phyloP scores from a whole-genome alignment of 2,329 filamentous ascomycete genomes.

The Xenosphaeropsis pyriputrescens region DNA sequence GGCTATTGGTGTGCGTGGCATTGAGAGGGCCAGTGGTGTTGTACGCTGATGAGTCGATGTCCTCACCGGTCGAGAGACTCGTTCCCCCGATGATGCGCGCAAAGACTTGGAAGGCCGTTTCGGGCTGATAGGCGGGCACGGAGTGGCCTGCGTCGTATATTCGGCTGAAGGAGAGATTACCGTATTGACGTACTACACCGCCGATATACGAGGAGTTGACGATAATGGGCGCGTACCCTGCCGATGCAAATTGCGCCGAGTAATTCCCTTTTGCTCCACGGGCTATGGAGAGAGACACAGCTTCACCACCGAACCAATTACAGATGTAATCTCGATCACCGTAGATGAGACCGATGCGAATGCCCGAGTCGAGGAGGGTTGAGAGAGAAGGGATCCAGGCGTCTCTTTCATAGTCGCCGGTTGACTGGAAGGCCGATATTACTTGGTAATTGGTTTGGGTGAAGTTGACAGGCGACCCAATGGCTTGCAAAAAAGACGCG shows the following conservation, averaged over 20 bases:
- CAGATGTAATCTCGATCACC: constrained; percentile 49
- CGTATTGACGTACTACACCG: constrained; percentile 62
- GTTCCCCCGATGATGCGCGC: constrained; percentile 40
- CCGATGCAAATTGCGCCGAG: constrained; percentile 37
- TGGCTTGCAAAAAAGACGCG: constrained; percentile 38
- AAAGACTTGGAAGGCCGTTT: constrained; percentile 38
- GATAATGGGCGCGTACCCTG: constrained; percentile 59
- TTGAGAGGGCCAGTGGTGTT: constrained; percentile 41
- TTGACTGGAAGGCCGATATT: constrained; percentile 28
- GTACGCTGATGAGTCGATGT: constrained; percentile 34
- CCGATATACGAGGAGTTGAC: constrained; percentile 55
- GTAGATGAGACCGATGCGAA: constrained; percentile 60
- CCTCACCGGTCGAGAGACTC: constrained; percentile 31
- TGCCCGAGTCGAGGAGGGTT: constrained; percentile 41
- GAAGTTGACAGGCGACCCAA: constrained; percentile 49
- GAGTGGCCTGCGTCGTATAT: constrained; percentile 56
- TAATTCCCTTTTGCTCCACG: constrained; percentile 31
- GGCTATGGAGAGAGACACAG: constrained; percentile 49
- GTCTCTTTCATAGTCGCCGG: constrained; percentile 48
- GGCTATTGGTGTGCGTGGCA: constrained; percentile 37
- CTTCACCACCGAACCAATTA: constrained; percentile 64
- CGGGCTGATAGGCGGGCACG: constrained; percentile 37
- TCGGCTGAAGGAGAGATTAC: constrained; percentile 55
- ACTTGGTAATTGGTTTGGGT: constrained; percentile 33
- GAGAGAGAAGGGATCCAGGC: constrained; percentile 45